Base-by-base conservation (phyloP, 1,284 basidiomycete genomes). In the Cryptococcus hybrid region DNA sequence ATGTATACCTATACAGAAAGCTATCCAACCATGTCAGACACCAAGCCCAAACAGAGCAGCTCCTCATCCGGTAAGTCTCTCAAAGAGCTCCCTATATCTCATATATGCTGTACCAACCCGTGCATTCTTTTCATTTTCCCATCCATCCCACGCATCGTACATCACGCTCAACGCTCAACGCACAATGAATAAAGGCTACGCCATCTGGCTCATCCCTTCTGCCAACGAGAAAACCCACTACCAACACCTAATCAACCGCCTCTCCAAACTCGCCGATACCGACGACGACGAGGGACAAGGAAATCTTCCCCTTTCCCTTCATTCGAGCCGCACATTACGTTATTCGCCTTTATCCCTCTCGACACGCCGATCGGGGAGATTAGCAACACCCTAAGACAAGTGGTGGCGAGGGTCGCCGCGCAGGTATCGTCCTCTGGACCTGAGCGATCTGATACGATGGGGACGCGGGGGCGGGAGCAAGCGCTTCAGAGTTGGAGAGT, bases 271-370 rank as follows among this genome's bases (percentile, higher is more conserved):
- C 11, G n/a, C 43, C 43, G 43, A 44, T 6, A 44, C 9, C 24
- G 24, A 24, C 24, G 24, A 24, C 24, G 40, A n/a, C 40, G 40
- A 9, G 9, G 40, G n/a, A 42, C 11, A n/a, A 42, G 56, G 61
- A 45, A 44, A 52, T 2, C 30, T 56, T 24, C 24, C 9, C n/a
- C n/a, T n/a, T n/a, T 64, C 65, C 0, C 72, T 0, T 38, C 47
- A 3, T 74, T 74, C 56, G 37, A 13, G 12, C 69, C 72, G 1
- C 72, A 74, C 56, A 67, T 74, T 54, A 74, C 72, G 0, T 61
- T 74, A 8, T 56, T 67, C 12, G 52, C 60, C 18, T 63, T 67
- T 3, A 60, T 67, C n/a, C 51, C 62, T 3, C 37, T 58, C 5
- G 49, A 55, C 2, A 51, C 40, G 3, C 57, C 52, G 9, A 15